Percentiles rank a stretch among this genome's conserved stretches.
Evolutionary conservation across 176 grass and related monocot genomes (phyloP).

Genomic region (Cenchrus fungigraminus): DNA sequence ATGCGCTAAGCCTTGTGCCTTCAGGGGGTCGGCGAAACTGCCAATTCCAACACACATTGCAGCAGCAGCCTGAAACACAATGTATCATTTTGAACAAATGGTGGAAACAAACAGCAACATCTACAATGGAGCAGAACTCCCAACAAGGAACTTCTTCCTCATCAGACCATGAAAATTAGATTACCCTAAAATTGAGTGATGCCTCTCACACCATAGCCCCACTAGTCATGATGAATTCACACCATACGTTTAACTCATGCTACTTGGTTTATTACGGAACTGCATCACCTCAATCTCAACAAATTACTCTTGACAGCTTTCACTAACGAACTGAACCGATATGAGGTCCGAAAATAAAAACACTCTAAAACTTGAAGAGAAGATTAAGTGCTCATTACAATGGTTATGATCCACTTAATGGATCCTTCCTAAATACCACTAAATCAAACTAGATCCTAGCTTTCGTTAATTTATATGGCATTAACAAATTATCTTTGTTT

Average conservation of each 20-base stretch:
- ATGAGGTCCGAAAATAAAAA: not conserved
- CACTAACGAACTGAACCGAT: not conserved
- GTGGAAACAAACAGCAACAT: conserved; percentile 19
- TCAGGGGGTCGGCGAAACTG: conserved; percentile 81
- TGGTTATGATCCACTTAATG: conserved; percentile 10
- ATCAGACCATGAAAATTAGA: not conserved
- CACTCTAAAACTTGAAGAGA: not conserved
- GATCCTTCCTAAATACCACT: conserved; percentile 2
- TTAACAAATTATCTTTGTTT: not conserved
- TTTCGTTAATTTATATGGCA: not conserved
- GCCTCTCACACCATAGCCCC: not conserved
- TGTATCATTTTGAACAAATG: conserved; percentile 4
- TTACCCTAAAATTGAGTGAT: not conserved
- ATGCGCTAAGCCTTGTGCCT: conserved; percentile 88
- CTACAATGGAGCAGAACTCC: not conserved
- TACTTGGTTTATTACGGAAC: conserved; percentile 11
- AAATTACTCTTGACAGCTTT: conserved; percentile 23
- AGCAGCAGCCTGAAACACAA: conserved; percentile 74
- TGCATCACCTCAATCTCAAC: not conserved
- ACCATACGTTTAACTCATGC: not conserved
- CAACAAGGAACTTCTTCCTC: conserved; percentile 12
- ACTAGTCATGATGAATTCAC: not conserved
- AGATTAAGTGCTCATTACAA: not conserved
- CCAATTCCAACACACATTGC: conserved; percentile 96
- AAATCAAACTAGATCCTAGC: conserved; percentile 18